These are phyloP conservation scores for Trichoderma harzianum DNA, from an alignment of 2,329 filamentous ascomycete genomes.

Conservation along the genomic window DNA sequence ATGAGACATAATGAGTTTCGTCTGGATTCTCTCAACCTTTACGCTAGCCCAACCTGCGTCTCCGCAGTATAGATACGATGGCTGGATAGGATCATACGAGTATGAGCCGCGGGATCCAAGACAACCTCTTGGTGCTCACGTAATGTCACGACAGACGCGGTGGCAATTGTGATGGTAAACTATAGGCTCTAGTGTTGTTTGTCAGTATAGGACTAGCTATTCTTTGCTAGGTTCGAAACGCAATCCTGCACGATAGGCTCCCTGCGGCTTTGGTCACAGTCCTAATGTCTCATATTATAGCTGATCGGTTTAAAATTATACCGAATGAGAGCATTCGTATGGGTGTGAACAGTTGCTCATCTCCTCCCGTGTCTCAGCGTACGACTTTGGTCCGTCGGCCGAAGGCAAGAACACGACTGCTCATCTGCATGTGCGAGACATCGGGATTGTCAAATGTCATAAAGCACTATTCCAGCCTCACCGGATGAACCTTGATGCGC, in stretches of 20 bases:
- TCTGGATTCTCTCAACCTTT: not conserved
- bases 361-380: not conserved
- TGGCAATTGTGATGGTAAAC: not conserved
- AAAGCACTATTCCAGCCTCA: not conserved
- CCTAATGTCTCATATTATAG: not conserved
- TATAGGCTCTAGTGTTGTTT: not conserved
- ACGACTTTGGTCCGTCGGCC: not conserved
- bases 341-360: not conserved
- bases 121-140: not conserved
- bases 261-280: not conserved
- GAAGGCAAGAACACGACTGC: not conserved
- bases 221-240: not conserved
- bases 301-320: not conserved
- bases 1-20: not conserved
- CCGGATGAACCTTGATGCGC: not conserved
- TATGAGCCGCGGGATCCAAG: not conserved
- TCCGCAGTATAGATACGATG: not conserved
- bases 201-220: not conserved
- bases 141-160: not conserved
- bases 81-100: not conserved
- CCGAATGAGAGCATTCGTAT: not conserved
- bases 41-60: no score
- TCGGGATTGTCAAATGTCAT: not conserved
- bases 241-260: not conserved
- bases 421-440: not conserved